Evolutionary conservation across 257 asterid species (phyloP), one percentile per base, ranked within the genome.

Genomic region (Forsythia suspensa): DNA sequence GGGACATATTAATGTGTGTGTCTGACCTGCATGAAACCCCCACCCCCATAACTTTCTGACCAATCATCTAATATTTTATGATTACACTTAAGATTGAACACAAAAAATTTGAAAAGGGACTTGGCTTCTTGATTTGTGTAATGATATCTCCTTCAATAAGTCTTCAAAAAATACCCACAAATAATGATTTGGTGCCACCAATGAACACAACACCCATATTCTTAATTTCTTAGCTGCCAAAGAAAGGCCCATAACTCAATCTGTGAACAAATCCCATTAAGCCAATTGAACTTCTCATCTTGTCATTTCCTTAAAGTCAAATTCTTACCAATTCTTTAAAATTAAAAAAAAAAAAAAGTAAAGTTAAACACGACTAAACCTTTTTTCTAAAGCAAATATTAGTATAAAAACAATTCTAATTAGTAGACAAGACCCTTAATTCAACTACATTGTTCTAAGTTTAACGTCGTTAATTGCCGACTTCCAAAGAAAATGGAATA

Each of bases 41-140:
- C 74, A 46, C 76, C 29, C 69, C 76, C 83, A 69, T 75, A 74
- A 75, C 77, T 80, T 44, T 74, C 36, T 74, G 83, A 20, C 59
- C 76, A 74, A 74, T 48, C 65, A 12, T 73, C 51, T 55, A 79
- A 42, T 79, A 73, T 66, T 80, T 57, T 52, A 80, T 46, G 40
- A 80, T 52, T 66, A 15, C 59, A 34, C 8, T 1, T 10, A 3
- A 52, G 36, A 48, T 41, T 71, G 77, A 78, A 69, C 72, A 34
- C 38, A 73, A 24, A 20, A 73, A 46, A 2, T 80, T 40, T 75
- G 52, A 80, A 40, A 71, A 52, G 44, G 41, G 74, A 24, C 70
- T 80, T 67, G 1, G 36, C 65, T 74, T 38, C 16, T 20, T 52
- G 43, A 40, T 78, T 55, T 18, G 55, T n/a, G 72, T 12, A 48